phyloP scores from a whole-genome alignment of 2,329 filamentous ascomycete genomes.

The Pseudogymnoascus sp. region DNA sequence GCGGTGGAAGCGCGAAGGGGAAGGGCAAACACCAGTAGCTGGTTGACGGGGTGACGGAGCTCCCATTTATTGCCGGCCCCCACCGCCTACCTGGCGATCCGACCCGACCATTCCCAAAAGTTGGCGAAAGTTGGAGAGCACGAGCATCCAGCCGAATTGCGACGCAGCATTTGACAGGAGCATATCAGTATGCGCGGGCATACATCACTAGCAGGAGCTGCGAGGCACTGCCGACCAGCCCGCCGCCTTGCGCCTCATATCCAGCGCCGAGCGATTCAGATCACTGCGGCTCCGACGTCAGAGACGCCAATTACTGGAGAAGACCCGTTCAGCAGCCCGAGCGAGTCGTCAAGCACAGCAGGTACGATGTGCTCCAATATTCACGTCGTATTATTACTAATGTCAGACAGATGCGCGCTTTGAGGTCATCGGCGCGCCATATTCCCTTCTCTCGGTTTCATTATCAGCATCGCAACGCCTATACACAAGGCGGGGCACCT shows the following conservation, averaged over 20 bases:
- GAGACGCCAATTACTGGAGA: slow-evolving; percentile 44
- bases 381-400: slow-evolving; percentile 12
- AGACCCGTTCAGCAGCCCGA: slow-evolving; percentile 51
- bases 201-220: slow-evolving; percentile 35
- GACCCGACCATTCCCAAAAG: slow-evolving; percentile 9
- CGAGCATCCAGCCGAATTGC: slow-evolving; percentile 7
- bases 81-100: not conserved
- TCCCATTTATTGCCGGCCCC: not conserved
- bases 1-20: slow-evolving; percentile 1
- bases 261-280: slow-evolving; percentile 53
- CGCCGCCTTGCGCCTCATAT: slow-evolving; percentile 25
- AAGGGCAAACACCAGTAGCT: not conserved
- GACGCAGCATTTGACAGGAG: not conserved
- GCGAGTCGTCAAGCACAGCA: slow-evolving; percentile 31
- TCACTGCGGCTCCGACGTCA: slow-evolving; percentile 55
- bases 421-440: slow-evolving; percentile 84
- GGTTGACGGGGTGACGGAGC: slow-evolving; percentile 11
- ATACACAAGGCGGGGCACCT: slow-evolving; percentile 83
- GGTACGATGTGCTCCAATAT: slow-evolving; percentile 16
- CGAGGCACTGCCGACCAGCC: slow-evolving; percentile 29
- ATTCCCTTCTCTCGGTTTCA: slow-evolving; percentile 88
- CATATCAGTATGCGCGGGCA: slow-evolving; percentile 38
- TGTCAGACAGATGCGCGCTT: slow-evolving; percentile 75
- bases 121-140: slow-evolving; percentile 4
- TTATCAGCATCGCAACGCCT: slow-evolving; percentile 90